phyloP scores from a whole-genome alignment of 352 stramenopile genomes.

The Phytophthora pseudosyringae region DNA sequence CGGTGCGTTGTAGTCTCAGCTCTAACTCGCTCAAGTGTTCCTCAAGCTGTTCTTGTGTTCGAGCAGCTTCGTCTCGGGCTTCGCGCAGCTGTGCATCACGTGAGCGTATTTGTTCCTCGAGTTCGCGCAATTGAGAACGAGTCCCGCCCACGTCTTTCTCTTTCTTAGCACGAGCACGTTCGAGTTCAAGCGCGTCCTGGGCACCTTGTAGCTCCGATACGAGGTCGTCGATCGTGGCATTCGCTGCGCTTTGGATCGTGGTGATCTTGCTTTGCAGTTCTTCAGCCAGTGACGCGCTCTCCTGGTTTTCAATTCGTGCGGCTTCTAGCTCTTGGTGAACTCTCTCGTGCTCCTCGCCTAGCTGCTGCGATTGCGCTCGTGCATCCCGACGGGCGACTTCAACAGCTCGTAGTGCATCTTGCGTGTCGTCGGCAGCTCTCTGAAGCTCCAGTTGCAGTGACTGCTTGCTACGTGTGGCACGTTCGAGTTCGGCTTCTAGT shows the following conservation, averaged over 20 bases:
- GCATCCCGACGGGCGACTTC: slow-evolving; percentile 69
- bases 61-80: slow-evolving; percentile 26
- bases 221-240: slow-evolving; percentile 82
- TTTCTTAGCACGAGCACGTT: slow-evolving; percentile 59
- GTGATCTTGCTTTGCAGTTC: slow-evolving; percentile 74
- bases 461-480: slow-evolving; percentile 46
- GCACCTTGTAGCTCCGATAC: slow-evolving; percentile 63
- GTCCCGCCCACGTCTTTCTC: slow-evolving; percentile 42
- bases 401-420: slow-evolving; percentile 64
- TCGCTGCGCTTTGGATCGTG: slow-evolving; percentile 75
- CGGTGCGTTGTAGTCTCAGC: slow-evolving; percentile 25
- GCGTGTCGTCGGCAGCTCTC: slow-evolving; percentile 54
- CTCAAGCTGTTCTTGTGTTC: slow-evolving; percentile 30
- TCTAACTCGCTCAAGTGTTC: slow-evolving; percentile 31
- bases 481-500: slow-evolving; percentile 57
- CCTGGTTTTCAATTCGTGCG: slow-evolving; percentile 42
- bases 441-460: slow-evolving; percentile 65
- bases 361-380: slow-evolving; percentile 49
- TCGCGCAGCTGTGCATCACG: slow-evolving; percentile 34
- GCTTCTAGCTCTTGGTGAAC: slow-evolving; percentile 61
- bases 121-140: slow-evolving; percentile 43
- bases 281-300: slow-evolving; percentile 48
- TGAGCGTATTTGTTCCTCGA: slow-evolving; percentile 55
- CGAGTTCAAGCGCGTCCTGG: slow-evolving; percentile 60
- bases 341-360: slow-evolving; percentile 47